Base-by-base conservation (phyloP, 176 grass and related monocot genomes). In the Oryza australiensis region DNA sequence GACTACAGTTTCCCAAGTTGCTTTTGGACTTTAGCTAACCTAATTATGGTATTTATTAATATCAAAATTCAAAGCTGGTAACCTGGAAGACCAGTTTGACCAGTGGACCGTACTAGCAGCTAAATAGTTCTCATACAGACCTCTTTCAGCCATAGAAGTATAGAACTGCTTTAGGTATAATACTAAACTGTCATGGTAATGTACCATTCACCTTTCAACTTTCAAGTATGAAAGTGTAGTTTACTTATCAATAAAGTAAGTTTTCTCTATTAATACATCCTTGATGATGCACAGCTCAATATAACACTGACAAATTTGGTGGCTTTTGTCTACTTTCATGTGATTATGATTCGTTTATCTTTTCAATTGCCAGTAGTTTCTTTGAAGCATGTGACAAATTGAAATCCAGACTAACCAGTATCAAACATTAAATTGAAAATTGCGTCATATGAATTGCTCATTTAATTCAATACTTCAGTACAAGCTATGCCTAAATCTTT, bases 341-440 rank as follows among this genome's bases (percentile, higher is more conserved):
- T 28, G 55, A 30, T 29, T 73, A 2, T 15, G 68, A 73, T 68
- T 68, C 15, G 41, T 23, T 65, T 73, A 26, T 26, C 26, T 33
- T 64, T 73, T 64, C 20, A 33, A 73, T 46, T 62, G 1, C 38
- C 24, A 73, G 26, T 34, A 74, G 59, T 74, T 64, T 82, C 10
- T 71, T 78, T 78, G 14, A 78, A 62, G 12, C 41, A 43, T 85
- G 9, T 78, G 49, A 48, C 24, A 14, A 24, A 64, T 73, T 13
- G 14, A 14, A 68, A 4, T 78, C 7, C 0, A 18, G 37, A n/a
- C 6, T 26, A 37, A 62, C 48, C 16, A 53, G 12, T 57, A 66
- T 30, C 7, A 63, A 64, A 41, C 33, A 57, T 55, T 37, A 27
- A 14, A 74, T 74, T 15, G 41, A 59, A 7, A 30, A 18, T 37